Conservation (phyloP, 352 stramenopile species). For the Globisporangium nodosum region DNA sequence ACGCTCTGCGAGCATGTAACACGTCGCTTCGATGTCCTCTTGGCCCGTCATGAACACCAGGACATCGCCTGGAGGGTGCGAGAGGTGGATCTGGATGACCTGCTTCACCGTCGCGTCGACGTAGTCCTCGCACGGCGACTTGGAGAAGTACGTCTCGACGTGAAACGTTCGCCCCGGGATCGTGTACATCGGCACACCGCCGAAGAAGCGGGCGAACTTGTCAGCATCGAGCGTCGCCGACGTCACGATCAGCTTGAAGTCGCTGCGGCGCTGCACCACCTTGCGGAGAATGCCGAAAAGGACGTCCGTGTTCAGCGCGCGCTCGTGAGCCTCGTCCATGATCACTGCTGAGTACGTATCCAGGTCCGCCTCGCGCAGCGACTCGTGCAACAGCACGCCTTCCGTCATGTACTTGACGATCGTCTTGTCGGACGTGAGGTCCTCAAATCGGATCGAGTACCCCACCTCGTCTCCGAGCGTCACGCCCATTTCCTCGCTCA, state of each 20-base stretch:
- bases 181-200: conserved; percentile 95
- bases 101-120: conserved; percentile 98
- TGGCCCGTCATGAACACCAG: conserved; percentile 99
- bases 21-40: conserved; percentile 98
- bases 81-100: conserved; percentile 98
- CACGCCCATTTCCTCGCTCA: conserved; percentile 97
- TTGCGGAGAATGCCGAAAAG: conserved; percentile 92
- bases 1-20: conserved; percentile 93
- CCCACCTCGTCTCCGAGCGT: conserved; percentile 88
- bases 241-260: conserved; percentile 92
- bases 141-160: conserved; percentile 86
- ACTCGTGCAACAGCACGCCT: conserved; percentile 91
- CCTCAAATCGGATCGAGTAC: conserved; percentile 94
- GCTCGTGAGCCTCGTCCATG: conserved; percentile 95
- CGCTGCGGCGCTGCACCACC: conserved; percentile 80
- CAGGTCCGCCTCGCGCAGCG: conserved; percentile 81
- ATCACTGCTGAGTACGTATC: conserved; percentile 89
- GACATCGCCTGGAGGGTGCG: conserved; percentile 95
- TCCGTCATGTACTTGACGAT: conserved; percentile 98
- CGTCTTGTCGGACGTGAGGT: conserved; percentile 92
- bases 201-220: conserved; percentile 97
- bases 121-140: conserved; percentile 96
- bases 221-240: conserved; percentile 97
- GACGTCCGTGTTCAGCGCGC: conserved; percentile 93
- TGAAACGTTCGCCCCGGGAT: conserved; percentile 91